Base-by-base conservation (phyloP, 768 basidiomycete species). In the Rhodocollybia butyracea region DNA sequence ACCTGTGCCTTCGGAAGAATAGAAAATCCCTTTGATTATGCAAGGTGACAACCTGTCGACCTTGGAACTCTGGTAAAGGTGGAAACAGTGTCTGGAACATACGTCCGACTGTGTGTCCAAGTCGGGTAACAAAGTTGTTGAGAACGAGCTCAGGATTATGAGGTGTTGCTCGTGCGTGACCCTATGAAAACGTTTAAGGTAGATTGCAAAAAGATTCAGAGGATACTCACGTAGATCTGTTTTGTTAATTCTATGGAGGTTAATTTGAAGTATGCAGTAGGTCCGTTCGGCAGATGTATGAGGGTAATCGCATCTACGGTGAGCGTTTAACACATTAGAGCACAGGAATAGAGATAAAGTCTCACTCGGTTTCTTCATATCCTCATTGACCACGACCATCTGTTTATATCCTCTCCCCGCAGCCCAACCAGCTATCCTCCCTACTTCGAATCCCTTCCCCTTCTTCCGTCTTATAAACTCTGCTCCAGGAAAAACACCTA, bases 1-100 rank as follows among this genome's bases (percentile, higher is more conserved):
- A 96, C 86, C 97, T 83, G 76, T 98, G 97, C 56, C 97, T 79
- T 59, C 97, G 77, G 76, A 99, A 96, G 76, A 99, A 99, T 55
- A 99, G 73, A 72, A 98, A 99, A 73, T 99, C 97, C 45, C 97
- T 84, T 68, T 97, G 94, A 65, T 98, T 98, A 66, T 98, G 97
- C 19, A 98, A 76, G 2, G 96, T 97, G 12, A 98, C 95, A 10
- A 98, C 95, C 70, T 99, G 97, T 29, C 97, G 76, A 31, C 97
- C 97, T 71, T 94, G 88, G 66, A 97, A 98, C 67, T 97, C 91
- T 0, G 94, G 94, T 59, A 96, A 75, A 6, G 91, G 94, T 17
- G 97, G 97, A 74, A 98, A 98, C 21, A 94, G 81, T 1, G 94
- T 94, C 63, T 97, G 96, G 73, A 98, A 96, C 79, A 99, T 88